phyloP scores from a whole-genome alignment of 176 grass and related monocot species.

The Eleusine coracana region DNA sequence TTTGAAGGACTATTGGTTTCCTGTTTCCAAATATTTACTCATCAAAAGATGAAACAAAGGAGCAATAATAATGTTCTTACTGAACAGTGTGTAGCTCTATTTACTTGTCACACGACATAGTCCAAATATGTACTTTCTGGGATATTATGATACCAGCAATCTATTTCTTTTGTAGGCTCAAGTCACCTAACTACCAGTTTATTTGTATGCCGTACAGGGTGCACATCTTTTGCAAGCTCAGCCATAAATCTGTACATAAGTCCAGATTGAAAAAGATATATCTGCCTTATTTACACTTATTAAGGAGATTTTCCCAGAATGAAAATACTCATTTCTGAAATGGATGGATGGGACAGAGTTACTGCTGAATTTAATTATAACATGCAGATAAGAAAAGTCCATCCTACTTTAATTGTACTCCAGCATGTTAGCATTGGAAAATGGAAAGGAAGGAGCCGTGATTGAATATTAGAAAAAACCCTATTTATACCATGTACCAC shows the following conservation, averaged over 20 bases:
- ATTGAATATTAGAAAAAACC: conserved; percentile 22
- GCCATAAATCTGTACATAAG: conserved; percentile 3
- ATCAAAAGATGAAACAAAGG: conserved; percentile 13
- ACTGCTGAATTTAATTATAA: conserved; percentile 12
- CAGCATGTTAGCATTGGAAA: not conserved
- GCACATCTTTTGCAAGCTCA: not conserved
- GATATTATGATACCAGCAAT: no score
- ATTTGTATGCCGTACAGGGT: conserved; percentile 9
- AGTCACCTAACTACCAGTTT: not conserved
- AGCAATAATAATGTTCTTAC: conserved; percentile 16
- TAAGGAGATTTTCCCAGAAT: conserved; percentile 23
- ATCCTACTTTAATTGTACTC: conserved; percentile 25
- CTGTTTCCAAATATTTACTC: conserved; percentile 14
- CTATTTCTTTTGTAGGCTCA: no score
- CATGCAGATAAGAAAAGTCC: conserved; percentile 29
- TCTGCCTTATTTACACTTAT: conserved; percentile 22
- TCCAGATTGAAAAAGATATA: not conserved
- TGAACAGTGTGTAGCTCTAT: conserved; percentile 26
- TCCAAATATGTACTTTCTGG: conserved; percentile 30
- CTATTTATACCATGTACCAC: conserved; percentile 28
- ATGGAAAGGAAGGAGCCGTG: conserved; percentile 1
- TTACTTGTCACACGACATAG: conserved; percentile 14
- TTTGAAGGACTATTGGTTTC: conserved; percentile 18
- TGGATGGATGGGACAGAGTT: not conserved
- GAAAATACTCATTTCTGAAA: conserved; percentile 18